phyloP scores from a whole-genome alignment of 129 eudicot species.

The Solidago caesia region DNA sequence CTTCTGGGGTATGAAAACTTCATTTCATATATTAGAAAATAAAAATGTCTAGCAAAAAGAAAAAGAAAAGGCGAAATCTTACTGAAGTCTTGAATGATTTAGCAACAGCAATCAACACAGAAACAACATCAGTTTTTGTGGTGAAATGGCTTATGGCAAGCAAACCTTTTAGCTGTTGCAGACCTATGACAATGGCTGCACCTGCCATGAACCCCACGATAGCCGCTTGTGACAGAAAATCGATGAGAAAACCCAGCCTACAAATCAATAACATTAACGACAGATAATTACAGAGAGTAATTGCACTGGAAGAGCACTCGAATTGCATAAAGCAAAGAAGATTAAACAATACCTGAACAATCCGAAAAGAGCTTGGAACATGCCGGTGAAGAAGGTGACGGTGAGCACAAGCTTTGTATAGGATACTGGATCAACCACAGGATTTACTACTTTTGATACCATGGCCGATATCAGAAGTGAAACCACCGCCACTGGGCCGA shows the following conservation, averaged over 20 bases:
- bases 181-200: conserved; percentile 72
- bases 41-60: neutral
- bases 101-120: conserved; percentile 58
- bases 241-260: conserved; percentile 77
- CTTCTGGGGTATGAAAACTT: conserved; percentile 1
- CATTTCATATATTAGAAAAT: neutral
- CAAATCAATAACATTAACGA: neutral
- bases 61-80: conserved; percentile 21
- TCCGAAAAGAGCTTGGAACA: conserved; percentile 70
- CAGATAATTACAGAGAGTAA: neutral
- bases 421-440: conserved; percentile 47
- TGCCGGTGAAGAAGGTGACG: conserved; percentile 76
- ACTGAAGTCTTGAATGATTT: conserved; percentile 52
- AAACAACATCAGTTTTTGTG: conserved; percentile 60
- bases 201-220: conserved; percentile 83
- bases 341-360: conserved; percentile 47
- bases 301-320: neutral
- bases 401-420: conserved; percentile 72
- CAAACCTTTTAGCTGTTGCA: conserved; percentile 66
- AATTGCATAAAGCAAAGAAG: neutral
- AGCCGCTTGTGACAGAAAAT: conserved; percentile 77
- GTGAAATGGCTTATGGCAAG: conserved; percentile 61
- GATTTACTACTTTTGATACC: conserved; percentile 55
- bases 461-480: conserved; percentile 65
- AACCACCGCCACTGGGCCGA: conserved; percentile 92